Evolutionary conservation across 176 grass and related monocot genomes (phyloP).

Genomic region (Paspalum vaginatum): DNA sequence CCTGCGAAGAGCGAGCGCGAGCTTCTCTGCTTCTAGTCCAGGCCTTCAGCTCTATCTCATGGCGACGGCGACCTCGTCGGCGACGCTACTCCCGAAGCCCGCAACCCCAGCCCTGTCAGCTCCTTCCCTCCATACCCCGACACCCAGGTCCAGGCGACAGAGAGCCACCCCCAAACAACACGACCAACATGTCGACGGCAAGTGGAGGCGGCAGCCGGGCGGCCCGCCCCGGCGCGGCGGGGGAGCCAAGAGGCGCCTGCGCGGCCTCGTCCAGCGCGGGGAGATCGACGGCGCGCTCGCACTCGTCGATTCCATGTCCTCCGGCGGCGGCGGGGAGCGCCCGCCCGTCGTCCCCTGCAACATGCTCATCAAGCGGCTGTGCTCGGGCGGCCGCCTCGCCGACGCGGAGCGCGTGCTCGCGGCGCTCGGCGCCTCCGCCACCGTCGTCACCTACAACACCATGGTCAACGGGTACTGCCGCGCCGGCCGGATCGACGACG

Average conservation of each 20-base stretch:
- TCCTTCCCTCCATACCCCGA: not conserved
- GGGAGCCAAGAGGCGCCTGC: constrained; percentile 40
- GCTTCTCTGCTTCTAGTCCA: not conserved
- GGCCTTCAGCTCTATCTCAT: constrained; percentile 32
- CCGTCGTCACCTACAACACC: constrained; percentile 62
- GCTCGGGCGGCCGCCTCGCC: constrained; percentile 44
- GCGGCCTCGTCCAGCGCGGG: constrained; percentile 41
- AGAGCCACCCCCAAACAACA: not conserved
- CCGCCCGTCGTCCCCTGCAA: constrained; percentile 58
- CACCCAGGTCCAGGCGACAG: not conserved
- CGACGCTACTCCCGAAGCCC: constrained; percentile 37
- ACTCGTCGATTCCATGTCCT: constrained; percentile 34
- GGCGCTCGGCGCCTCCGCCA: constrained; percentile 42
- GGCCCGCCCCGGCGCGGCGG: not conserved
- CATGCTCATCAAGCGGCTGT: constrained; percentile 64
- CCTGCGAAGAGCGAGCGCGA: not conserved
- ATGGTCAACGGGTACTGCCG: constrained; percentile 66
- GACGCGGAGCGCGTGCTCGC: constrained; percentile 51
- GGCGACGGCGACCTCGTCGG: constrained; percentile 39
- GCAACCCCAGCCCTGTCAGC: not conserved
- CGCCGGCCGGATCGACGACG: constrained; percentile 43
- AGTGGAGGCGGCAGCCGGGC: constrained; percentile 7
- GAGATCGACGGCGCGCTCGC: constrained; percentile 42
- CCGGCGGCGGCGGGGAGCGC: not conserved
- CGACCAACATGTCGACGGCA: not conserved